Evolutionary conservation across 2,329 filamentous ascomycete species (phyloP), one percentile per base, ranked within the genome.

Genomic region (Graphium sp.): DNA sequence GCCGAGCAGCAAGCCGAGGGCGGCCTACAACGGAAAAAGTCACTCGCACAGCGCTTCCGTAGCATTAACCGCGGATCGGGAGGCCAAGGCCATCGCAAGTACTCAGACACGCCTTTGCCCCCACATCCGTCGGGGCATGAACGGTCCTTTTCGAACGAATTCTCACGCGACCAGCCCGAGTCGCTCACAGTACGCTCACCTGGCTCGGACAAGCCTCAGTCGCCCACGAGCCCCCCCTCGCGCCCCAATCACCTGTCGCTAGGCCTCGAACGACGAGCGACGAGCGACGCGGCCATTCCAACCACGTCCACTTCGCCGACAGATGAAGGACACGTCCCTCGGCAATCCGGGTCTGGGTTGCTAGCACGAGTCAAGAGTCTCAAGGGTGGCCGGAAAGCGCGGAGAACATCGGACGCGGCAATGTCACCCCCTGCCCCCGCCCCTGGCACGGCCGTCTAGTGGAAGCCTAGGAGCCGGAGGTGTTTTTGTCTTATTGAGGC

Each of bases 21-120:
- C 6, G 77, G 78, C 5, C 53, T 98, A 23, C 73, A 77, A 39
- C 74, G 89, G 34, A 95, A 94, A 64, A 94, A 94, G 60, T 94
- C 85, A 17, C 62, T 98, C 34, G 89, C 84, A 3, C 84, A 94
- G 48, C 80, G 85, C 32, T 78, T 98, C 47, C 77, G 84, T 22
- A 78, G 81, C 37, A 84, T 91, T 42, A 82, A 75, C 47, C 74
- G 74, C 35, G 66, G 66, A n/a, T 67, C 66, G 7, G 69, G 72
- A 33, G 12, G 26, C 31, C 15, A 35, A 31, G 29, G 28, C 25
- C 9, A 22, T 13, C 19, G 19, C n/a, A n/a, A n/a, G n/a, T n/a
- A n/a, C n/a, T n/a, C n/a, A n/a, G n/a, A n/a, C n/a, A n/a, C n/a
- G n/a, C n/a, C n/a, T n/a, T n/a, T n/a, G n/a, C n/a, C n/a, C n/a